These are phyloP conservation scores for Solanum habrochaites DNA, from an alignment of 257 asterid genomes.

Conservation along the genomic window DNA sequence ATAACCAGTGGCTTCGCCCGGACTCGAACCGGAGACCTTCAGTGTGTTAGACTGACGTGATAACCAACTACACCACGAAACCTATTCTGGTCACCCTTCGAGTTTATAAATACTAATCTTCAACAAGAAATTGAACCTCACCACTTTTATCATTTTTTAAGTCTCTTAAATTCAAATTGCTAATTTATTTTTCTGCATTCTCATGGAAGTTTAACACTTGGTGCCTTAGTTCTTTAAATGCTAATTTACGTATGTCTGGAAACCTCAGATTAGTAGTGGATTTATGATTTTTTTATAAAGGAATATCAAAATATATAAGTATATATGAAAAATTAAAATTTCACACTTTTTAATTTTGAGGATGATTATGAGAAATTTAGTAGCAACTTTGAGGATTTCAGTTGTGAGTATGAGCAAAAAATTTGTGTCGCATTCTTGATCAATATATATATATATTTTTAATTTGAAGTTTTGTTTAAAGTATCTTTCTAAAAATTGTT, in stretches of 20 bases:
- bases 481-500: not conserved
- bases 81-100: not conserved
- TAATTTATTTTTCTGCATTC: not conserved
- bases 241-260: not conserved
- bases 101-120: too few relatives aligned
- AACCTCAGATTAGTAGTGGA: not conserved
- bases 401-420: not conserved
- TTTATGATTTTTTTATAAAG: not conserved
- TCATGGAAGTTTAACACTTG: not conserved
- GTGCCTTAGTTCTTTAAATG: not conserved
- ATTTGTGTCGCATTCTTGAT: not conserved
- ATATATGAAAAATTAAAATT: not conserved
- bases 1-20: slow-evolving; percentile 24
- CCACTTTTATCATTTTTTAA: not conserved
- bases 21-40: slow-evolving; percentile 79
- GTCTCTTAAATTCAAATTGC: not conserved
- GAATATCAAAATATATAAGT: not conserved
- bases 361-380: not conserved
- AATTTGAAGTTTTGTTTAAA: not conserved
- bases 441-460: not conserved
- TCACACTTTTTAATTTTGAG: not conserved
- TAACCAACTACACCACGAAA: slow-evolving; percentile 99
- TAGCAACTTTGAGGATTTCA: not conserved
- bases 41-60: slow-evolving; percentile 99
- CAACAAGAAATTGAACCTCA: not conserved